phyloP scores from a whole-genome alignment of 192 early-diverging fungal genomes.

The Coemansia sp. region DNA sequence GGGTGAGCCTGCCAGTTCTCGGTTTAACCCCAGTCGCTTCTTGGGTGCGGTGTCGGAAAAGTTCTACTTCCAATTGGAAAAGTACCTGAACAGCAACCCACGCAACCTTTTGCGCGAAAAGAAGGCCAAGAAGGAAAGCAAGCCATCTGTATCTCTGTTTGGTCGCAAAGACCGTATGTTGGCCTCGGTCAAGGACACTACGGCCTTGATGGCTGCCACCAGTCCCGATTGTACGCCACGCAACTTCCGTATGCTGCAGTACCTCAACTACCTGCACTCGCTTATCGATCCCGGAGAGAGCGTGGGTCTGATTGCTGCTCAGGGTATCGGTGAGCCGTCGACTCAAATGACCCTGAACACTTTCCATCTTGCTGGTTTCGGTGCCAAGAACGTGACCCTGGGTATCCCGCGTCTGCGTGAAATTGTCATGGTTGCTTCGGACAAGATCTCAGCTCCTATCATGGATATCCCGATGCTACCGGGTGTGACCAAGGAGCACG shows the following conservation, averaged over 20 bases:
- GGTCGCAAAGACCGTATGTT: constrained; percentile 58
- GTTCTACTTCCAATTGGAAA: constrained; percentile 69
- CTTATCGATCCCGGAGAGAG: constrained; percentile 97
- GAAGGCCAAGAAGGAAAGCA: constrained; percentile 23
- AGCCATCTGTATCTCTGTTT: too few species aligned
- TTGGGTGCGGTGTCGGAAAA: constrained; percentile 87
- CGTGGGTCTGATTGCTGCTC: constrained; percentile 95
- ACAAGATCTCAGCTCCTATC: constrained; percentile 82
- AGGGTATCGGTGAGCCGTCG: constrained; percentile 97
- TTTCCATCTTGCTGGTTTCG: constrained; percentile 97
- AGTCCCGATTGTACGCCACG: constrained; percentile 60
- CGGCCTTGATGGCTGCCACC: constrained; percentile 50
- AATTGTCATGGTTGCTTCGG: constrained; percentile 98
- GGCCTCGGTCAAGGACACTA: constrained; percentile 59
- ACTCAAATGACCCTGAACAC: constrained; percentile 99
- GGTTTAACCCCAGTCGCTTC: constrained; percentile 75
- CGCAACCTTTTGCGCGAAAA: constrained; percentile 32
- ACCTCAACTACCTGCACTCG: constrained; percentile 91
- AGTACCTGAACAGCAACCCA: constrained; percentile 45
- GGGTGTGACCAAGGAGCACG: constrained; percentile 62
- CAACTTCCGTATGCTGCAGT: constrained; percentile 89
- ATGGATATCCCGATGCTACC: constrained; percentile 83
- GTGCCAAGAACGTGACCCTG: constrained; percentile 98
- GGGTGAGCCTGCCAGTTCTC: constrained; percentile 72
- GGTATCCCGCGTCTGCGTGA: constrained; percentile 99